Evolutionary conservation across 2,329 filamentous ascomycete species (phyloP).

Genomic region (Westerdykella ornata): DNA sequence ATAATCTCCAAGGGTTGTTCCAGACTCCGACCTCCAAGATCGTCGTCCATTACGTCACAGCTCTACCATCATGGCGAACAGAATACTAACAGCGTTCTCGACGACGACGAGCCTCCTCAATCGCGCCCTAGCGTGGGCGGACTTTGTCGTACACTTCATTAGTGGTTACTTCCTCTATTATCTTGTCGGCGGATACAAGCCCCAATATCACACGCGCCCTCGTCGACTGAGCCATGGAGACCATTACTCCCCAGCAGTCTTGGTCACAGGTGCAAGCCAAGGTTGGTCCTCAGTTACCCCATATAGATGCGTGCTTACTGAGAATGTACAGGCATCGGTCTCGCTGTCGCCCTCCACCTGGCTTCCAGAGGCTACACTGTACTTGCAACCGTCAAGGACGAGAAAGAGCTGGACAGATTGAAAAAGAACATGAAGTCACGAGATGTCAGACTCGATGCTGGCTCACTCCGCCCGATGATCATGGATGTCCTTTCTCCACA

Average conservation of each 20-base stretch:
- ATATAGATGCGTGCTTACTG: neutral
- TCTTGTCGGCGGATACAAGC: neutral
- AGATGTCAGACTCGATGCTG: neutral
- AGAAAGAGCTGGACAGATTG: neutral
- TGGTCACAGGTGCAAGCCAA: constrained; percentile 2
- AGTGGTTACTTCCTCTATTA: constrained; percentile 1
- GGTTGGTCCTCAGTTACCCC: neutral
- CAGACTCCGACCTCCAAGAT: no score
- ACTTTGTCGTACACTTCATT: constrained; percentile 1
- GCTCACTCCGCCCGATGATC: constrained; percentile 2
- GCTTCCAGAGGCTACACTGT: constrained; percentile 3
- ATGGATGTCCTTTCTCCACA: neutral
- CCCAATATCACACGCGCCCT: constrained; percentile 1
- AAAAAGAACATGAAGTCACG: neutral
- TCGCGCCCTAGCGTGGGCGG: neutral
- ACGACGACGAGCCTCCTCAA: constrained; percentile 5
- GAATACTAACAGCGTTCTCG: neutral
- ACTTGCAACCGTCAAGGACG: constrained; percentile 1
- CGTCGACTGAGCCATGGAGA: neutral
- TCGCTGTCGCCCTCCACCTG: neutral
- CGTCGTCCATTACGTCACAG: no score
- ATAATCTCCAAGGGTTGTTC: no score
- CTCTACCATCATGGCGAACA: neutral
- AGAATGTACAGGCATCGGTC: neutral
- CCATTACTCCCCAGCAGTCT: neutral